Evolutionary conservation across 164 flowering plant genomes (phyloP), one percentile per base, ranked within the genome.

Genomic region (Berberis thunbergii): DNA sequence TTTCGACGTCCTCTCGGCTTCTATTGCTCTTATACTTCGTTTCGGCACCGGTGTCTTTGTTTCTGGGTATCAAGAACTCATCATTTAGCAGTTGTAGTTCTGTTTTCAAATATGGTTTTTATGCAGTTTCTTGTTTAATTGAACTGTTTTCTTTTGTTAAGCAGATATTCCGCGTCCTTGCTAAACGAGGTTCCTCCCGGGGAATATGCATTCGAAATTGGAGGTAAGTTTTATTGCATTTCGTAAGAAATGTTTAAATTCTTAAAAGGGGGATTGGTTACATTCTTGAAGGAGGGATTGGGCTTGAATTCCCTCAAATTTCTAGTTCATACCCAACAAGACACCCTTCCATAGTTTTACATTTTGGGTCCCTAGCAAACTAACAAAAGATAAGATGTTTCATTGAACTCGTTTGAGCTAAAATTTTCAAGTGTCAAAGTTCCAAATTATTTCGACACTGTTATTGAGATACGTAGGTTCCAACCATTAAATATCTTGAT

Each of bases 91-190:
- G 26, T 26, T 26, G 0, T 26, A 4, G 2, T 10, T 39, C 62
- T 7, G 6, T 26, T 61, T 64, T 7, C 26, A 26, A 26, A 5
- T 67, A 40, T 59, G 41, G 43, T 13, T 44, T 11, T 7, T 7
- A 2, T 10, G 26, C 2, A 3, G 26, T 54, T 49, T 43, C 38
- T 46, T 1, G 11, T 61, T 64, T 41, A 9, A 2, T 3, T 61
- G 26, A 8, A 61, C 9, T 39, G n/a, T 61, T 61, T 3, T 43
- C 6, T 3, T 59, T 12, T 9, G 7, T 41, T 40, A 6, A 42
- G 68, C 86, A 93, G 98, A 75, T 90, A 94, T 76, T 82, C 92
- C 10, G 86, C 76, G 38, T 80, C 96, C 52, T 70, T 90, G 63
- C 89, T 88, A 65, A 66, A 75, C 55, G 92, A 90, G 70, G 70